Conservation (phyloP, 1,139 yeast species). For the Saccharomyces hybrid region DNA sequence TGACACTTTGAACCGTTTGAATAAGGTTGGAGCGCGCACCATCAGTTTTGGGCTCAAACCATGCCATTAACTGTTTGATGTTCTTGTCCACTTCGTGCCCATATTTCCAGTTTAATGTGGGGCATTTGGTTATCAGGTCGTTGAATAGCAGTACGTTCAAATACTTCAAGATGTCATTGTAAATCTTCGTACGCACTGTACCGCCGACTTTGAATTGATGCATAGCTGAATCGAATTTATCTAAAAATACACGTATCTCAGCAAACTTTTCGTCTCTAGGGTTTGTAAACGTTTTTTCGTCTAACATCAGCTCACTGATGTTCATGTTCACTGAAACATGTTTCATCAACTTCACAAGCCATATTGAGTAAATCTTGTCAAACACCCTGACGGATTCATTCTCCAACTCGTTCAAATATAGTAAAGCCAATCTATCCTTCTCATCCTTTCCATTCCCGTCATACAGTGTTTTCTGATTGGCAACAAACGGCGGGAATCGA, state of each 20-base stretch:
- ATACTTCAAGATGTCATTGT: neutral
- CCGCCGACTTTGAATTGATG: neutral
- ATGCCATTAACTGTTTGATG: neutral
- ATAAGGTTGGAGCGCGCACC: slow-evolving; percentile 75
- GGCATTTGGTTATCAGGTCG: neutral
- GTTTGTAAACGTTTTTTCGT: neutral
- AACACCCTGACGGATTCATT: neutral
- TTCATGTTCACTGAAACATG: neutral
- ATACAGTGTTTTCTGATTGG: neutral
- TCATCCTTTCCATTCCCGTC: slow-evolving; percentile 54
- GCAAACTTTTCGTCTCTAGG: neutral
- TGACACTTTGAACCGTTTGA: slow-evolving; percentile 86
- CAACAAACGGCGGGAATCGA: slow-evolving; percentile 81
- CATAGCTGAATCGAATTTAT: neutral
- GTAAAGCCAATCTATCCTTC: neutral
- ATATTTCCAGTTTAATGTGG: neutral
- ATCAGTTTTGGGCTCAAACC: slow-evolving; percentile 19
- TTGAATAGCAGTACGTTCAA: neutral
- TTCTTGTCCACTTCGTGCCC: neutral
- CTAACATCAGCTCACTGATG: neutral
- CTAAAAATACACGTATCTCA: neutral
- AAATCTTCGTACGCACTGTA: neutral
- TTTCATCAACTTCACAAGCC: neutral
- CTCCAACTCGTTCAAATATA: neutral
- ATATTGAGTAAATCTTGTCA: neutral